A percentile compares a stretch with the other conserved stretches of the same genome.
Conservation (phyloP, 108 stramenopile species). For the Seminavis robusta region DNA sequence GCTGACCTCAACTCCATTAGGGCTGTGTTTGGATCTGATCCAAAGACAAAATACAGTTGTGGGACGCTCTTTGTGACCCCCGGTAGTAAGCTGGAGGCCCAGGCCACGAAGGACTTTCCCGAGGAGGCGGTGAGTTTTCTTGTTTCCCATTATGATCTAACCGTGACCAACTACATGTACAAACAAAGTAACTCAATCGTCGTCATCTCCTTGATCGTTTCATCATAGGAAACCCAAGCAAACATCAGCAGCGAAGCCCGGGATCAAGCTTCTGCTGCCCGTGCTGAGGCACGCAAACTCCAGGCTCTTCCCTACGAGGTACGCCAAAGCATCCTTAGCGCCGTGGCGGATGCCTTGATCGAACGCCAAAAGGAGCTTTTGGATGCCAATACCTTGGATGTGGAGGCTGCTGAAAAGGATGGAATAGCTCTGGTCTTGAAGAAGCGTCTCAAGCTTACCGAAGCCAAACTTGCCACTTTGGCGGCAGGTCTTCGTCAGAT, state of each 20-base stretch:
- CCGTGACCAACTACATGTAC: neutral
- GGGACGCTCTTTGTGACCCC: constrained; percentile 82
- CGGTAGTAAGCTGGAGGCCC: constrained; percentile 60
- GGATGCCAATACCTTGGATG: constrained; percentile 83
- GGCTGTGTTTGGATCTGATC: constrained; percentile 45
- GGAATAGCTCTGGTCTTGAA: constrained; percentile 63
- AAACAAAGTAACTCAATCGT: neutral
- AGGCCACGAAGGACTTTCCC: constrained; percentile 63
- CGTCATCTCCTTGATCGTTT: neutral
- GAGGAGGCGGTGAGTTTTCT: constrained; percentile 30
- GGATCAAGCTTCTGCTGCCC: constrained; percentile 55
- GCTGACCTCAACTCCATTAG: constrained; percentile 80
- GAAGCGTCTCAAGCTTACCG: constrained; percentile 85
- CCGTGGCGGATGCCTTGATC: constrained; percentile 75
- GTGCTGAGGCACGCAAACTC: constrained; percentile 78
- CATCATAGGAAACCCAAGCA: neutral
- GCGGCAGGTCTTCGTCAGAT: constrained; percentile 83
- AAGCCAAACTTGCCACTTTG: constrained; percentile 85
- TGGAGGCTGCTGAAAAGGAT: constrained; percentile 75
- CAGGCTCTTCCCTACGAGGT: constrained; percentile 65
- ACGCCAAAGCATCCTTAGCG: constrained; percentile 74
- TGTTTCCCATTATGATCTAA: neutral
- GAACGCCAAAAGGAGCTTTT: constrained; percentile 63
- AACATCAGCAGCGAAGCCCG: constrained; percentile 66
- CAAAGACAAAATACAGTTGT: constrained; percentile 33